These are phyloP conservation scores for Akebia trifoliata DNA, from an alignment of 164 flowering plant genomes.

Conservation along the genomic window DNA sequence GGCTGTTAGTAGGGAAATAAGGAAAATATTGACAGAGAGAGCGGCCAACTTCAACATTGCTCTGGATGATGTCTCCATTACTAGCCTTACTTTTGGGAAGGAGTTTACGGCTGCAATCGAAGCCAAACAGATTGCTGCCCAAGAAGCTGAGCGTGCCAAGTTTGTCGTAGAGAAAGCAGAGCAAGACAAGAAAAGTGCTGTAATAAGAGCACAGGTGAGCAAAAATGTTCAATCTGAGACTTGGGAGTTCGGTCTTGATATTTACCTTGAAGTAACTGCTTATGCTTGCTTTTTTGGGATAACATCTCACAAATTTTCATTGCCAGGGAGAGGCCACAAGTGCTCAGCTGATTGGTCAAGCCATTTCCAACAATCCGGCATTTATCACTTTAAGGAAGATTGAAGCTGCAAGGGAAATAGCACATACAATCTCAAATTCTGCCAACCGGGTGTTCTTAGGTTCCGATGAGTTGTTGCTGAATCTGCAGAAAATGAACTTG, in stretches of 20 bases:
- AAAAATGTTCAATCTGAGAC: neutral
- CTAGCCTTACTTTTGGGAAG: slow-evolving; percentile 46
- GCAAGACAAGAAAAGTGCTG: slow-evolving; percentile 60
- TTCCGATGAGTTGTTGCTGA: slow-evolving; percentile 42
- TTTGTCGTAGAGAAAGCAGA: slow-evolving; percentile 64
- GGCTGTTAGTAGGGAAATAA: slow-evolving; percentile 51
- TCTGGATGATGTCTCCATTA: slow-evolving; percentile 63
- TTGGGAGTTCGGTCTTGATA: neutral
- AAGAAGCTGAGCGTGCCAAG: slow-evolving; percentile 60
- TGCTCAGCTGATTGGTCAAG: slow-evolving; percentile 51
- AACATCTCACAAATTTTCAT: neutral
- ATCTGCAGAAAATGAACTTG: slow-evolving; percentile 37
- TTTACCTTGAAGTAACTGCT: neutral
- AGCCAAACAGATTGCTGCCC: slow-evolving; percentile 61
- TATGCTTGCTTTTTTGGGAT: neutral
- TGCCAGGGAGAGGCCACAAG: slow-evolving; percentile 54
- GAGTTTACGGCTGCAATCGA: slow-evolving; percentile 62
- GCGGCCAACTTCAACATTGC: slow-evolving; percentile 52
- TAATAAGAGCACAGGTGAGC: slow-evolving; percentile 55
- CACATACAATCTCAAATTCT: slow-evolving; percentile 29
- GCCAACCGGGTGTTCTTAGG: slow-evolving; percentile 33
- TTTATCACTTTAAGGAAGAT: slow-evolving; percentile 48
- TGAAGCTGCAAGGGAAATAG: slow-evolving; percentile 52
- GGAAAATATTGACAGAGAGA: slow-evolving; percentile 49
- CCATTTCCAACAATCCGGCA: slow-evolving; percentile 50